Evolutionary conservation across 805 yeast genomes (phyloP).

Genomic region (Kuraishia hungarica): DNA sequence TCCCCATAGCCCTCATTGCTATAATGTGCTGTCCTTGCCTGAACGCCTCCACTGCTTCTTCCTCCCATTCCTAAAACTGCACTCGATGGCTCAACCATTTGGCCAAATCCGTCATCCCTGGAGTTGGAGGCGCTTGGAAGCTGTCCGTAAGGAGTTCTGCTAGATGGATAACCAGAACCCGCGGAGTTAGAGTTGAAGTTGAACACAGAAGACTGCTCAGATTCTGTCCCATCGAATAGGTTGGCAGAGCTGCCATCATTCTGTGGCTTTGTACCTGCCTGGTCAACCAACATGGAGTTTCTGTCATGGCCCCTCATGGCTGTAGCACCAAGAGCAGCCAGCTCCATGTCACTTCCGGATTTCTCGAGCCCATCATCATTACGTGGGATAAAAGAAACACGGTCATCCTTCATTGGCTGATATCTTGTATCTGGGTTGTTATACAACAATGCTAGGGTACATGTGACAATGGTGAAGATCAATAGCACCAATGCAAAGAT

Average conservation of each 20-base stretch:
- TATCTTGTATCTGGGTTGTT: constrained; percentile 94
- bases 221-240: constrained; percentile 6
- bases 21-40: neutral
- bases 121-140: neutral
- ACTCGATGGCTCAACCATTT: constrained; percentile 14
- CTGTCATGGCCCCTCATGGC: constrained; percentile 56
- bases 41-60: neutral
- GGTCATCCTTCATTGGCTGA: constrained; percentile 94
- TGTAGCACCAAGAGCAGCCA: constrained; percentile 65
- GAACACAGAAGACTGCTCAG: constrained; percentile 13
- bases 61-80: constrained; percentile 13
- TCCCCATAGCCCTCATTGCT: constrained; percentile 5
- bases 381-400: constrained; percentile 88
- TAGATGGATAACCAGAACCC: neutral
- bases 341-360: constrained; percentile 41
- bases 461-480: constrained; percentile 80
- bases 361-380: constrained; percentile 28
- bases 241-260: constrained; percentile 24
- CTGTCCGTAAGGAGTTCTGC: neutral
- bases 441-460: constrained; percentile 73
- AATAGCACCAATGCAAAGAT: constrained; percentile 74
- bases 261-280: constrained; percentile 21
- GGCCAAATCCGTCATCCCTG: constrained; percentile 9
- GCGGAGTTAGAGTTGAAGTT: neutral
- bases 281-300: constrained; percentile 23